Conservation (phyloP, 495 filamentous ascomycete species). For the Ascodesmis nigricans region DNA sequence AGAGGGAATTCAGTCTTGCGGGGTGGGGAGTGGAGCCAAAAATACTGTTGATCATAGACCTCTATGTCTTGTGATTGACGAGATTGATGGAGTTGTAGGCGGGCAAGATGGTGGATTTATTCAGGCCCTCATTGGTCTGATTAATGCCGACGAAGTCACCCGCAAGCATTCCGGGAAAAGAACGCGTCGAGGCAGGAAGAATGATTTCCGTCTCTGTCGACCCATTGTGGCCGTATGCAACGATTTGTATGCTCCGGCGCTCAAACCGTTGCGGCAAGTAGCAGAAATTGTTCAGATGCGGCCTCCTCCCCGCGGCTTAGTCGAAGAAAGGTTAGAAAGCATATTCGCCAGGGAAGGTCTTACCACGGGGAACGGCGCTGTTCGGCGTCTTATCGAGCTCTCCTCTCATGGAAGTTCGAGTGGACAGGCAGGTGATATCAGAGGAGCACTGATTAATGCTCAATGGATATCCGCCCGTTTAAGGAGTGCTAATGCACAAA, state of each 20-base stretch:
- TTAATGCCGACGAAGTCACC: slow-evolving; percentile 45
- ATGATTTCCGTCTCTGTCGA: slow-evolving; percentile 64
- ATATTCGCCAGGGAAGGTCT: slow-evolving; percentile 78
- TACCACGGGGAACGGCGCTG: slow-evolving; percentile 62
- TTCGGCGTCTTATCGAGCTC: slow-evolving; percentile 68
- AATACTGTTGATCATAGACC: slow-evolving; percentile 38
- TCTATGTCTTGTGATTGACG: slow-evolving; percentile 83
- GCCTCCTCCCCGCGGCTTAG: slow-evolving; percentile 66
- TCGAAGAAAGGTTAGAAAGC: slow-evolving; percentile 55
- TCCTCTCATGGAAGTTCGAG: slow-evolving; percentile 22
- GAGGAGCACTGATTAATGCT: slow-evolving; percentile 76
- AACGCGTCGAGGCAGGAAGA: slow-evolving; percentile 30
- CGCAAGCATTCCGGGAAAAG: slow-evolving; percentile 25
- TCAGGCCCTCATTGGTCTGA: slow-evolving; percentile 78
- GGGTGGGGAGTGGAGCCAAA: slow-evolving; percentile 36
- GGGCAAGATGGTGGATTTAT: slow-evolving; percentile 64
- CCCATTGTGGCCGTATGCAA: slow-evolving; percentile 91
- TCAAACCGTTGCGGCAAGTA: slow-evolving; percentile 57
- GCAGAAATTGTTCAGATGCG: slow-evolving; percentile 88
- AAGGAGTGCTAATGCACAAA: too few relatives aligned
- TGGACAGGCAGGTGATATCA: slow-evolving; percentile 70
- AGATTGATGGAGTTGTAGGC: slow-evolving; percentile 79
- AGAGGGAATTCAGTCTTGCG: slow-evolving; percentile 70
- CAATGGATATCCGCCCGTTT: slow-evolving; percentile 93
- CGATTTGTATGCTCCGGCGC: slow-evolving; percentile 81